Evolutionary conservation across 768 basidiomycete species (phyloP), one percentile per base, ranked within the genome.

Genomic region (Leccinum rimulosum): DNA sequence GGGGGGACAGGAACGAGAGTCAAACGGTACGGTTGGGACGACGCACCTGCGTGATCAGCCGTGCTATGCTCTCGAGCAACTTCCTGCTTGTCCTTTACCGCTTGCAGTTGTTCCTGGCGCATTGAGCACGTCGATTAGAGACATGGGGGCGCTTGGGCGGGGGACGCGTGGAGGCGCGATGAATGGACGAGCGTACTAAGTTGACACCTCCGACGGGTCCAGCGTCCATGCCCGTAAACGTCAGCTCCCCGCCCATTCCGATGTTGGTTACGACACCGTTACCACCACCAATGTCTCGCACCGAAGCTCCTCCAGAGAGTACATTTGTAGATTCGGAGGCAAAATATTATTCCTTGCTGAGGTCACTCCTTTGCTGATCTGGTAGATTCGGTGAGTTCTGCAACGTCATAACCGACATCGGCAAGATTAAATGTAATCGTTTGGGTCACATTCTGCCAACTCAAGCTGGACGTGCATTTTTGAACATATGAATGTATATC

Each of bases 101-200:
- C 38, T 40, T 40, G 38, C 38, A 40, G 38, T 40, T 40, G 38
- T n/a, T n/a, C 38, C 38, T n/a, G 17, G 1, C 55, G 55, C n/a
- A 69, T 73, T 72, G 27, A 71, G 59, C 25, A 25, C 54, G 2
- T 73, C 69, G 8, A 58, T 60, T 14, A 71, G 51, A 0, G 70
- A 59, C 60, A 65, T 58, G 3, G 63, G 61, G 30, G 61, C 28
- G 11, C 33, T 36, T 8, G 61, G 53, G 1, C 53, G 53, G 11
- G 67, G 69, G 1, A 65, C 6, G 19, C 67, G 70, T 6, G 71
- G 69, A 12, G 70, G 70, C 11, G 59, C 61, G 36, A 70, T 68
- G 31, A 62, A 27, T 11, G 59, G 65, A 1, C 45, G 66, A 11
- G 57, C 55, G 7, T 62, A 35, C 3, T n/a, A n/a, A n/a, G n/a